These are phyloP conservation scores for Purpureocillium lavendulum DNA, from an alignment of 2,329 filamentous ascomycete species.

Conservation along the genomic window DNA sequence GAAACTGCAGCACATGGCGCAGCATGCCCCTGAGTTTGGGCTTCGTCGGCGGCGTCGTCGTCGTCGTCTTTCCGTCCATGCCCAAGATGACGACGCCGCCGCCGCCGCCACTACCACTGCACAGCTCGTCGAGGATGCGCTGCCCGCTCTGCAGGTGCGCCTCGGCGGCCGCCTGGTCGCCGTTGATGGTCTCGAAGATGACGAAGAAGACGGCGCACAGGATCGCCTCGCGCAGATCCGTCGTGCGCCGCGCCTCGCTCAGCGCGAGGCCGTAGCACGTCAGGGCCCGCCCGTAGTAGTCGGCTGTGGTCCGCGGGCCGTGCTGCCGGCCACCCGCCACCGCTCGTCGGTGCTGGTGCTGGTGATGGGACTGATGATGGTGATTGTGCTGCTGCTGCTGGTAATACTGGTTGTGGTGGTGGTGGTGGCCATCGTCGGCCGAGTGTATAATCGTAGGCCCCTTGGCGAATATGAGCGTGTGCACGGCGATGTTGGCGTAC, in stretches of 20 bases:
- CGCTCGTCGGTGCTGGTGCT: too few species aligned
- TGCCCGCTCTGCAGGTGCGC: conserved; percentile 27
- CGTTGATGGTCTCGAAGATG: conserved; percentile 28
- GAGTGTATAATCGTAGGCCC: conserved; percentile 6
- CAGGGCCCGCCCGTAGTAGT: conserved; percentile 22
- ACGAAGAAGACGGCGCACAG: conserved; percentile 28
- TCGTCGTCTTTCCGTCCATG: not conserved
- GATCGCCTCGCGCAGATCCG: conserved; percentile 18
- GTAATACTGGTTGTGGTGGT: not conserved
- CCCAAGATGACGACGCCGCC: too few species aligned
- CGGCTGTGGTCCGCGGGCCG: not conserved
- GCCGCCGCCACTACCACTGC: conserved; percentile 1
- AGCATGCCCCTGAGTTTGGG: conserved; percentile 10
- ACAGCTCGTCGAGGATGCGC: conserved; percentile 25
- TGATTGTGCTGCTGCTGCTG: too few species aligned
- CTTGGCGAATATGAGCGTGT: conserved; percentile 21
- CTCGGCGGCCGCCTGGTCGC: conserved; percentile 23
- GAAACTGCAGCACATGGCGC: conserved; percentile 10
- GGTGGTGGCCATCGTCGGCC: conserved; percentile 1
- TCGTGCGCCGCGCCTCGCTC: conserved; percentile 14
- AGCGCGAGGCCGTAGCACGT: conserved; percentile 24
- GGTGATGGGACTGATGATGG: too few species aligned
- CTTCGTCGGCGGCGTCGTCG: not conserved
- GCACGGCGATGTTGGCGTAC: conserved; percentile 28
- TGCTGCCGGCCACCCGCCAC: not conserved